A percentile compares a stretch with the other conserved stretches of the same genome.
phyloP scores from a whole-genome alignment of 2,329 filamentous ascomycete species.

The Fonsecaea pedrosoi region DNA sequence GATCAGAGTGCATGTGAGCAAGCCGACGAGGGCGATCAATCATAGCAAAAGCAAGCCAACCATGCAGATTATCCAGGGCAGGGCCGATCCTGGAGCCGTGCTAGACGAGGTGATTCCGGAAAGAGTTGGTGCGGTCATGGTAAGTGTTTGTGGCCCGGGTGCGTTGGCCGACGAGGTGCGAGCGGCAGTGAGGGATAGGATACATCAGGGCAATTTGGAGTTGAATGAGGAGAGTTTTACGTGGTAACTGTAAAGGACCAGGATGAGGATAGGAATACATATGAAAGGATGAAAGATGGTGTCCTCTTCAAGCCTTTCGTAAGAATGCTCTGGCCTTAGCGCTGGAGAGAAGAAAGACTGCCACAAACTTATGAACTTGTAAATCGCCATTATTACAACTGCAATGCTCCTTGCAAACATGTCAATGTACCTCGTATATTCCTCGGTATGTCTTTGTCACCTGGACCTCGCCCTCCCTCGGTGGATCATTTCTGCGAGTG shows the following conservation, averaged over 20 bases:
- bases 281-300: background rate
- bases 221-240: slow-evolving; percentile 72
- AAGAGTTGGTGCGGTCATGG: slow-evolving; percentile 65
- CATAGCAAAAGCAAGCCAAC: slow-evolving; percentile 60
- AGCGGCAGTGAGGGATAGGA: slow-evolving; percentile 58
- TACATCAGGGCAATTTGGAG: slow-evolving; percentile 62
- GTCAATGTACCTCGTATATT: background rate
- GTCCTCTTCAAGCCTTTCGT: background rate
- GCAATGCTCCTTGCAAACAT: background rate
- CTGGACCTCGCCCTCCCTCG: background rate
- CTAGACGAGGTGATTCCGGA: slow-evolving; percentile 63
- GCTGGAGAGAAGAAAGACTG: too few relatives aligned
- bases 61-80: slow-evolving; percentile 67
- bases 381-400: background rate
- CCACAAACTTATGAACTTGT: background rate
- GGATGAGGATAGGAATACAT: background rate
- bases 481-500: background rate
- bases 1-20: slow-evolving; percentile 68
- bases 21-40: slow-evolving; percentile 62
- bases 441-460: background rate
- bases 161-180: slow-evolving; percentile 68
- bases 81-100: slow-evolving; percentile 62
- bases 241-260: slow-evolving; percentile 55
- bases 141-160: slow-evolving; percentile 69
- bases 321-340: too few relatives aligned